These are phyloP conservation scores for Phoma sp. DNA, from an alignment of 2,329 filamentous ascomycete species.

Conservation along the genomic window DNA sequence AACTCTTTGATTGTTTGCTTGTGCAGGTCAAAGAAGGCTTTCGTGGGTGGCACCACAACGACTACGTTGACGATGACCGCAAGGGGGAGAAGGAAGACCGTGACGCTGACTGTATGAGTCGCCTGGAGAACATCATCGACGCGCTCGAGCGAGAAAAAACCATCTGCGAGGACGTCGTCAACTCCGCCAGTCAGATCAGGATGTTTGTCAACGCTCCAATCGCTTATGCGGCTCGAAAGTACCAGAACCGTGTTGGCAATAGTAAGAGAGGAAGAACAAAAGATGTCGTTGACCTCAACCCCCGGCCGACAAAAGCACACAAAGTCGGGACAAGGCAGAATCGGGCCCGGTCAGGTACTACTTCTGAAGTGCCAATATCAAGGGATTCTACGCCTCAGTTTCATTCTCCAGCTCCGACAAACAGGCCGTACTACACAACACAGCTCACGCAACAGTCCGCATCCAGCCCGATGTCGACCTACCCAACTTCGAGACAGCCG, in stretches of 20 bases:
- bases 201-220: conserved; percentile 48
- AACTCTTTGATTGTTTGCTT: conserved; percentile 42
- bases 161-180: conserved; percentile 47
- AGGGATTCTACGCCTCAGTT: conserved; percentile 19
- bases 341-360: conserved; percentile 14
- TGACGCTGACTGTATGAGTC: conserved; percentile 36
- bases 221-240: conserved; percentile 42
- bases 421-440: conserved; percentile 11
- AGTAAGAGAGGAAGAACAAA: conserved; percentile 41
- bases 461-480: neutral
- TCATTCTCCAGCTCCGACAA: neutral
- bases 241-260: conserved; percentile 43
- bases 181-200: conserved; percentile 43
- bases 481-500: neutral
- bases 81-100: conserved; percentile 44
- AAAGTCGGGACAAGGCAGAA: conserved; percentile 11
- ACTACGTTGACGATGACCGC: conserved; percentile 44
- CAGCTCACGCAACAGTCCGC: neutral
- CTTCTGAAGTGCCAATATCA: conserved; percentile 7
- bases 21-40: conserved; percentile 40
- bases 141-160: conserved; percentile 45
- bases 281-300: conserved; percentile 11
- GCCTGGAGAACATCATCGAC: conserved; percentile 39
- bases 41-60: conserved; percentile 45
- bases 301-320: conserved; percentile 15